These are phyloP conservation scores for Pseudonectria buxi DNA, from an alignment of 2,329 filamentous ascomycete species.

Conservation along the genomic window DNA sequence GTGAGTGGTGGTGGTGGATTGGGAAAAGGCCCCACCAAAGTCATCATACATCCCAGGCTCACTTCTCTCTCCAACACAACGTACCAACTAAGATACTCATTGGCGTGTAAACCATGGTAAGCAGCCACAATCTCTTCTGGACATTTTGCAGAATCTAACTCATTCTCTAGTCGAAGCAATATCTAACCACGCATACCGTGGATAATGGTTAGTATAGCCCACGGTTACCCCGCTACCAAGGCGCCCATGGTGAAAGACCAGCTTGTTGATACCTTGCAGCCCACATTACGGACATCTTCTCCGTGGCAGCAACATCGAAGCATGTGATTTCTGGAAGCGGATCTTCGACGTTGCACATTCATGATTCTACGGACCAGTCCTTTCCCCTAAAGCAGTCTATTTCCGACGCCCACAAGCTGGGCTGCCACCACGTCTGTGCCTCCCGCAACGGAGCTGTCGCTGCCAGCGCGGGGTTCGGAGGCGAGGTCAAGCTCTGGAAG, in stretches of 20 bases:
- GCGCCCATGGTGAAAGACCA: slow-evolving; percentile 8
- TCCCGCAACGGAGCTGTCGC: slow-evolving; percentile 62
- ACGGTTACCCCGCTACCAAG: slow-evolving; percentile 23
- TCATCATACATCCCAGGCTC: no score
- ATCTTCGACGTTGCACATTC: slow-evolving; percentile 71
- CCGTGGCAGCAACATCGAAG: slow-evolving; percentile 66
- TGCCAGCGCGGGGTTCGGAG: slow-evolving; percentile 82
- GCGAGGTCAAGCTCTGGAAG: slow-evolving; percentile 80
- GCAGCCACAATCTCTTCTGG: neutral
- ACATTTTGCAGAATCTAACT: no score
- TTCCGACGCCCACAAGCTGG: slow-evolving; percentile 72
- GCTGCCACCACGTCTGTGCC: slow-evolving; percentile 82
- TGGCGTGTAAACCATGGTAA: no score
- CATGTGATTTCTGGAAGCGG: slow-evolving; percentile 79
- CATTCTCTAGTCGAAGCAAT: slow-evolving; percentile 81
- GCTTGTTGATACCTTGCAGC: slow-evolving; percentile 41
- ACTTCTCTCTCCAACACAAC: no score
- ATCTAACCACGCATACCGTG: slow-evolving; percentile 85
- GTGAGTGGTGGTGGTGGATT: no score
- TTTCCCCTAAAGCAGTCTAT: slow-evolving; percentile 78
- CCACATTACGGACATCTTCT: slow-evolving; percentile 79
- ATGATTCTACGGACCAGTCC: slow-evolving; percentile 64
- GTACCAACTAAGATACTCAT: no score
- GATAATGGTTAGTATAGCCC: slow-evolving; percentile 60
- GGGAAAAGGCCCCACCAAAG: no score